phyloP scores from a whole-genome alignment of 768 basidiomycete species.

The Cyathus striatus region DNA sequence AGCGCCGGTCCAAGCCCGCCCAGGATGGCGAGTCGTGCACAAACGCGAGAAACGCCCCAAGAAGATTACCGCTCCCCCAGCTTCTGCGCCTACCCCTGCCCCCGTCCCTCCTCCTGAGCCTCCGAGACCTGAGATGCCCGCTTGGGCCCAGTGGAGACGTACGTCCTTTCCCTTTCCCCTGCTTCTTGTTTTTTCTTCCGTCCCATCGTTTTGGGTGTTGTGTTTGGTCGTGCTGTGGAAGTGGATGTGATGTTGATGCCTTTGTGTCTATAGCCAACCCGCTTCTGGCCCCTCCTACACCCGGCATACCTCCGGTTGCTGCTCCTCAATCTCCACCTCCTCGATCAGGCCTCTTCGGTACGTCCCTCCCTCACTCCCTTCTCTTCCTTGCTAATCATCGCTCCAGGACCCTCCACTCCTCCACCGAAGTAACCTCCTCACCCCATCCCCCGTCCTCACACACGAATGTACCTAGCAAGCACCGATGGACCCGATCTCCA shows the following conservation, averaged over 20 bases:
- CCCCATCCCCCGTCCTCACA: no score
- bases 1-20: slow-evolving; percentile 46
- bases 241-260: not conserved
- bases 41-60: slow-evolving; percentile 54
- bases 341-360: slow-evolving; percentile 67
- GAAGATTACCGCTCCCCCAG: slow-evolving; percentile 31
- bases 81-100: slow-evolving; percentile 31
- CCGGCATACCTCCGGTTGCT: slow-evolving; percentile 26
- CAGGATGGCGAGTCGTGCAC: slow-evolving; percentile 72
- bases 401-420: slow-evolving; percentile 24
- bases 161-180: slow-evolving; percentile 16
- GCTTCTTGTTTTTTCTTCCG: not conserved
- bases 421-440: slow-evolving; percentile 18
- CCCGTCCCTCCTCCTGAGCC: slow-evolving; percentile 36
- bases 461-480: no score
- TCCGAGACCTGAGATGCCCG: slow-evolving; percentile 53
- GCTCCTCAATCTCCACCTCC: slow-evolving; percentile 39
- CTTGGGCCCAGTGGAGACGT: slow-evolving; percentile 89
- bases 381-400: not conserved
- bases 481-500: not conserved
- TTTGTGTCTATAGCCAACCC: slow-evolving; percentile 51
- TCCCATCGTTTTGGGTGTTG: not conserved
- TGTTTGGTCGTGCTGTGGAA: not conserved
- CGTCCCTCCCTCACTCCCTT: slow-evolving; percentile 9
- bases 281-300: slow-evolving; percentile 45